phyloP scores from a whole-genome alignment of 1,139 yeast species.

The Suhomyces anneliseae region DNA sequence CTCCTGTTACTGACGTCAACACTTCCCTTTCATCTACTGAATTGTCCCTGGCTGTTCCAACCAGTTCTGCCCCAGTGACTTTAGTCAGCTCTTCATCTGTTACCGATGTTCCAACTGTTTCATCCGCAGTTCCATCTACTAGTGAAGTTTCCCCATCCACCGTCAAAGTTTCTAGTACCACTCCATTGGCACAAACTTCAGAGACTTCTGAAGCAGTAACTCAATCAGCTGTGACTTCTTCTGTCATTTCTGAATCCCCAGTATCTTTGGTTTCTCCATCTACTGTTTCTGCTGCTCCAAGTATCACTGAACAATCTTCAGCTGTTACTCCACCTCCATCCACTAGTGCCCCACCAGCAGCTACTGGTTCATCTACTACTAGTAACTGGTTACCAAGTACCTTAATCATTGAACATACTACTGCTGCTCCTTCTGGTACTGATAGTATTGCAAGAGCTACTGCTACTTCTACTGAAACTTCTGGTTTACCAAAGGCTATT shows the following conservation, averaged over 20 bases:
- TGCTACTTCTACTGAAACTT: slow-evolving; percentile 36
- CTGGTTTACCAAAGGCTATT: slow-evolving; percentile 69
- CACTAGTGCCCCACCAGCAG: slow-evolving; percentile 6
- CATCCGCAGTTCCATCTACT: not conserved
- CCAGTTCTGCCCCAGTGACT: slow-evolving; percentile 1
- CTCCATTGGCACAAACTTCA: slow-evolving; percentile 14
- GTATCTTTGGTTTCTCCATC: not conserved
- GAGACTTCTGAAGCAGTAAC: slow-evolving; percentile 16
- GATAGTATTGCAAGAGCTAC: slow-evolving; percentile 34
- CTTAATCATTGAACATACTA: slow-evolving; percentile 36
- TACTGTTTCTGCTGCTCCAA: slow-evolving; percentile 4
- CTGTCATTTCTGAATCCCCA: not conserved
- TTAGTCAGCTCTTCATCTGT: slow-evolving; percentile 18
- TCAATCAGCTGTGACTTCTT: slow-evolving; percentile 11
- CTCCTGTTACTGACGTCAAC: not conserved
- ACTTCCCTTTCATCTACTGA: not conserved
- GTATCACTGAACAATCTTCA: slow-evolving; percentile 19
- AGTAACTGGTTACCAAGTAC: slow-evolving; percentile 52
- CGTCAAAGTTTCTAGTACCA: not conserved
- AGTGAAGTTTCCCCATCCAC: slow-evolving; percentile 2
- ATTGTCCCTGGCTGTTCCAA: not conserved
- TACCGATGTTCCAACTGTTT: slow-evolving; percentile 9
- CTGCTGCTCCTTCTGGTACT: slow-evolving; percentile 27
- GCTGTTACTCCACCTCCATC: slow-evolving; percentile 18
- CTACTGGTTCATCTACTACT: slow-evolving; percentile 13